phyloP scores from a whole-genome alignment of 2,329 filamentous ascomycete species.

The Eutypa lata region DNA sequence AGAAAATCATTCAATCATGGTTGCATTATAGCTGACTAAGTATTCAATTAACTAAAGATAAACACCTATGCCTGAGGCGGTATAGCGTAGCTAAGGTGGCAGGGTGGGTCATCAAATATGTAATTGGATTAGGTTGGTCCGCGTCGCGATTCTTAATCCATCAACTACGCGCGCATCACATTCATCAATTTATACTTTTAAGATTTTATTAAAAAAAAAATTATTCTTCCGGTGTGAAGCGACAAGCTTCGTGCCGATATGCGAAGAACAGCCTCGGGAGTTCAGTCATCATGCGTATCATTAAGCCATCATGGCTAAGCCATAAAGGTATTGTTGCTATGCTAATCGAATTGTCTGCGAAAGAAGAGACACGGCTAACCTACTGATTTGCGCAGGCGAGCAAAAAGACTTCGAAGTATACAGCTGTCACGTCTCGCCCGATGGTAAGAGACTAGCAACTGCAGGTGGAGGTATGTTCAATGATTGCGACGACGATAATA shows the following conservation, averaged over 20 bases:
- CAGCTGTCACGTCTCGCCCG: constrained; percentile 94
- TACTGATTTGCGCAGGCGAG: constrained; percentile 59
- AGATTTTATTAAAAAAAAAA: no score
- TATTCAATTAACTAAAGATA: no score
- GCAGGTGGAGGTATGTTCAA: constrained; percentile 75
- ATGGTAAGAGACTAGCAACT: constrained; percentile 87
- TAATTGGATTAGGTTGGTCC: no score
- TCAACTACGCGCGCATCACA: no score
- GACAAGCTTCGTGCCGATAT: constrained; percentile 24
- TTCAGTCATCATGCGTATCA: constrained; percentile 66
- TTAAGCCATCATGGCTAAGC: constrained; percentile 93
- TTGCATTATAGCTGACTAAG: no score
- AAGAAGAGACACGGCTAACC: constrained; percentile 14
- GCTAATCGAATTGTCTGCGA: neutral
- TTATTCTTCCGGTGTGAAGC: neutral
- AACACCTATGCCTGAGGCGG: no score
- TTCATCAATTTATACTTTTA: no score
- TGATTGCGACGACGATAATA: constrained; percentile 1
- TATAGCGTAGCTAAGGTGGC: no score
- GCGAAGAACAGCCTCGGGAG: constrained; percentile 23
- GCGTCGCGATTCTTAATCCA: no score
- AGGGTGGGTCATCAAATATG: no score
- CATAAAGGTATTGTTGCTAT: constrained; percentile 67
- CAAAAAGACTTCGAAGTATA: constrained; percentile 99
- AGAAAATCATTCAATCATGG: no score